A percentile compares a stretch with the other conserved stretches of the same genome.
These are phyloP conservation scores for Phellinidium pouzarii DNA, from an alignment of 1,284 basidiomycete genomes.

Conservation along the genomic window DNA sequence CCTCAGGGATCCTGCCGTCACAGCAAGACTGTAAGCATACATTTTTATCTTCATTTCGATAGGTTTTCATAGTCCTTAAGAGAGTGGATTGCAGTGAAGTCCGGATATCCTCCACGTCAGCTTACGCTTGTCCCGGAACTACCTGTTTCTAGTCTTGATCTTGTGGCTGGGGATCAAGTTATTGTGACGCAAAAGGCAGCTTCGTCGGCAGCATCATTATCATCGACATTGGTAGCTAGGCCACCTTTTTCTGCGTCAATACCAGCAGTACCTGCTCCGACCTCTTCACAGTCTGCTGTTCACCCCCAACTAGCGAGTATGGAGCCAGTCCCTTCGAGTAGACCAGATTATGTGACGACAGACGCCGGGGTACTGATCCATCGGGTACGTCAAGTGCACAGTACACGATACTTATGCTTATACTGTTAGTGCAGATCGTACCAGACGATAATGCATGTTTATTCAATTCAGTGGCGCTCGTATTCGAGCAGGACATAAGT, in stretches of 20 bases:
- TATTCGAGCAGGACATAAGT: conserved; percentile 75
- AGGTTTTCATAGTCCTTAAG: background rate
- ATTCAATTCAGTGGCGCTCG: conserved; percentile 78
- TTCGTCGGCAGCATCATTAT: conserved; percentile 16
- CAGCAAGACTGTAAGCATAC: conserved; percentile 65
- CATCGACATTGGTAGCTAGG: conserved; percentile 12
- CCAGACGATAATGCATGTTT: conserved; percentile 93
- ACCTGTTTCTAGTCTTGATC: conserved; percentile 67
- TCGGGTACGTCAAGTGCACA: conserved; percentile 38
- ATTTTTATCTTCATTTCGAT: background rate
- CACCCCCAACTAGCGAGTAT: background rate
- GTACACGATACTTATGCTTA: background rate
- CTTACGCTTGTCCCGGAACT: conserved; percentile 68
- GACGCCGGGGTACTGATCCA: conserved; percentile 65
- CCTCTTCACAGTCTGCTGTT: conserved; percentile 6
- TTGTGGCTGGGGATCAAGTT: conserved; percentile 75
- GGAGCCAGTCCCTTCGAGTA: background rate
- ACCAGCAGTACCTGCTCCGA: conserved; percentile 24
- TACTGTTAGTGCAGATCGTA: conserved; percentile 51
- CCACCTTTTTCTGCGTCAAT: background rate
- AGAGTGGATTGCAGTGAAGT: conserved; percentile 55
- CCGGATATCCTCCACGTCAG: conserved; percentile 75
- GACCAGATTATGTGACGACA: conserved; percentile 52
- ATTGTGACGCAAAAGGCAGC: conserved; percentile 56
- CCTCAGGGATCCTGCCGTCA: conserved; percentile 66